A percentile compares a stretch with the other conserved stretches of the same genome.
These are phyloP conservation scores for Oldenlandia corymbosa DNA, from an alignment of 257 asterid species.

Conservation along the genomic window DNA sequence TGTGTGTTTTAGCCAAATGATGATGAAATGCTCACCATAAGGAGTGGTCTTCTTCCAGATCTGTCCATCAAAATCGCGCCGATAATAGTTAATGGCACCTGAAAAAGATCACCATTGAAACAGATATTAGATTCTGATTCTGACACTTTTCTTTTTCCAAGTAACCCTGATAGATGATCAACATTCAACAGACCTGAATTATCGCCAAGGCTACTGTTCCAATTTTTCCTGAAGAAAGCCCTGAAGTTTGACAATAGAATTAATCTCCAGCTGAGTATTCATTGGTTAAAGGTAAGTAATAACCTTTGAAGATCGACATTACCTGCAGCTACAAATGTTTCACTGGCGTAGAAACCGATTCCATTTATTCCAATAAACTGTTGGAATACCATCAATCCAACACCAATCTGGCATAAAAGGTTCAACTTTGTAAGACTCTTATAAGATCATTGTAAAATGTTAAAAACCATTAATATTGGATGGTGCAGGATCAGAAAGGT, in stretches of 20 bases:
- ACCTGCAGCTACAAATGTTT: conserved; percentile 76
- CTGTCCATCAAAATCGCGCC: conserved; percentile 79
- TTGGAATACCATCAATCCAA: conserved; percentile 77
- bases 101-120: conserved; percentile 1
- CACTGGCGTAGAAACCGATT: conserved; percentile 60
- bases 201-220: conserved; percentile 70
- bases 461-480: too few relatives aligned
- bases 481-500: background rate
- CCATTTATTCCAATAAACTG: conserved; percentile 80
- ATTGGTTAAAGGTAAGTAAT: too few relatives aligned
- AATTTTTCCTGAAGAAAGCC: conserved; percentile 56
- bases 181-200: conserved; percentile 45
- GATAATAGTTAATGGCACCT: conserved; percentile 66
- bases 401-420: conserved; percentile 44
- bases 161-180: too few relatives aligned
- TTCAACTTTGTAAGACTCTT: background rate
- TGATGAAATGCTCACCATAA: conserved; percentile 37
- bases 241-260: conserved; percentile 26
- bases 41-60: conserved; percentile 78
- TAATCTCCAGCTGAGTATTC: conserved; percentile 4
- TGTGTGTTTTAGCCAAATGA: background rate
- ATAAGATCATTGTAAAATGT: background rate
- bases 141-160: too few relatives aligned
- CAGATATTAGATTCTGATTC: too few relatives aligned
- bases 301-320: conserved; percentile 6